Percentiles rank a stretch among this genome's conserved stretches.
phyloP scores from a whole-genome alignment of 139 green algal genomes.

The Ostreobium quekettii region DNA sequence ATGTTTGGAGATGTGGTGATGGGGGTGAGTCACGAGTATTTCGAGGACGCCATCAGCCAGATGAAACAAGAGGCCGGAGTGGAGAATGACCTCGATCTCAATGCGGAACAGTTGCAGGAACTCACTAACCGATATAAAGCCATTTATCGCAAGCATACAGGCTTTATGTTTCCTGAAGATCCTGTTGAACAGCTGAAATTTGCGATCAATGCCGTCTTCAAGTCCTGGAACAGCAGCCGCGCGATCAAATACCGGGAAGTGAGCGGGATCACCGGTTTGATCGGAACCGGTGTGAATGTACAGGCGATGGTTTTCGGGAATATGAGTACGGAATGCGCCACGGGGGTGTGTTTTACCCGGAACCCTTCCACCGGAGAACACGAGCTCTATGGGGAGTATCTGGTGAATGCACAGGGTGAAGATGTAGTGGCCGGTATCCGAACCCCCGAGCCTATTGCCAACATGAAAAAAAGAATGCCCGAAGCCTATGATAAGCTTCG shows the following conservation, averaged over 20 bases:
- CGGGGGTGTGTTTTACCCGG: conserved; percentile 81
- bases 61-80: conserved; percentile 34
- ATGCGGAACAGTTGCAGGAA: conserved; percentile 39
- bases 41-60: conserved; percentile 45
- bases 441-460: conserved; percentile 47
- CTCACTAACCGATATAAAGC: conserved; percentile 40
- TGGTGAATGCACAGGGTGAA: conserved; percentile 79
- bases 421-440: conserved; percentile 71
- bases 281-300: conserved; percentile 79
- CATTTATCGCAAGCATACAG: conserved; percentile 34
- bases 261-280: conserved; percentile 64
- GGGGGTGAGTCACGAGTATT: conserved; percentile 45
- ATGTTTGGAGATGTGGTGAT: conserved; percentile 76
- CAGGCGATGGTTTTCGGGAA: conserved; percentile 85
- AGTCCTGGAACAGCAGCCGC: conserved; percentile 53
- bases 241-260: too few relatives aligned
- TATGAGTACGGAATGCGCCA: conserved; percentile 64
- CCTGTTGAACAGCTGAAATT: conserved; percentile 36
- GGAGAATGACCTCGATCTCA: conserved; percentile 49
- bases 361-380: conserved; percentile 64
- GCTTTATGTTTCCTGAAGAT: conserved; percentile 35
- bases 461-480: conserved; percentile 48
- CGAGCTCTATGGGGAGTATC: conserved; percentile 79
- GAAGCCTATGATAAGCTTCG: conserved; percentile 49
- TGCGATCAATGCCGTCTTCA: conserved; percentile 41